These are phyloP conservation scores for Aspergillus baeticus DNA, from an alignment of 495 filamentous ascomycete species.

Conservation along the genomic window DNA sequence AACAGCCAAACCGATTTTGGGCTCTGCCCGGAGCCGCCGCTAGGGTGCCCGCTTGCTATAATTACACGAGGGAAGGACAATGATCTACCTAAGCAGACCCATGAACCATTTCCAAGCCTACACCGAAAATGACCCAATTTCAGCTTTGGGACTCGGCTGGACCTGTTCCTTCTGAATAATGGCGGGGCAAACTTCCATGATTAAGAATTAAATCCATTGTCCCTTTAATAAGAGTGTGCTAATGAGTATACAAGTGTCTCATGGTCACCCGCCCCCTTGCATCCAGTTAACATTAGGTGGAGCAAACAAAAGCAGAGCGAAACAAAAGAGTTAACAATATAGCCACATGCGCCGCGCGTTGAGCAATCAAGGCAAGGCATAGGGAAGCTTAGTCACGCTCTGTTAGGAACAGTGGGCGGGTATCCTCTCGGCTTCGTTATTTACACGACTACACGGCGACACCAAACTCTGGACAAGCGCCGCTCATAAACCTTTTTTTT, in stretches of 20 bases:
- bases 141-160: no score
- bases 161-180: not conserved
- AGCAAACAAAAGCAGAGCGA: not conserved
- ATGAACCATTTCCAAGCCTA: not conserved
- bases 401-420: not conserved
- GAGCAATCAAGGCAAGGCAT: not conserved
- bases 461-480: not conserved
- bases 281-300: not conserved
- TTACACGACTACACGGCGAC: not conserved
- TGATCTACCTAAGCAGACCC: not conserved
- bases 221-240: not conserved
- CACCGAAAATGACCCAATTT: not conserved
- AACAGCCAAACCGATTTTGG: not conserved
- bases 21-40: constrained; percentile 6
- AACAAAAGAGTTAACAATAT: not conserved
- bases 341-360: not conserved
- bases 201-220: not conserved
- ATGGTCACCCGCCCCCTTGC: not conserved
- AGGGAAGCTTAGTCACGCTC: not conserved
- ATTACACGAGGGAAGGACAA: no score
- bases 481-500: not conserved
- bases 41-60: not conserved
- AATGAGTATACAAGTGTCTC: not conserved
- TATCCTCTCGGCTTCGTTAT: not conserved
- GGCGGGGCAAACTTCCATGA: not conserved